These are phyloP conservation scores for Colletotrichum magnum DNA, from an alignment of 2,329 filamentous ascomycete genomes.

Conservation along the genomic window DNA sequence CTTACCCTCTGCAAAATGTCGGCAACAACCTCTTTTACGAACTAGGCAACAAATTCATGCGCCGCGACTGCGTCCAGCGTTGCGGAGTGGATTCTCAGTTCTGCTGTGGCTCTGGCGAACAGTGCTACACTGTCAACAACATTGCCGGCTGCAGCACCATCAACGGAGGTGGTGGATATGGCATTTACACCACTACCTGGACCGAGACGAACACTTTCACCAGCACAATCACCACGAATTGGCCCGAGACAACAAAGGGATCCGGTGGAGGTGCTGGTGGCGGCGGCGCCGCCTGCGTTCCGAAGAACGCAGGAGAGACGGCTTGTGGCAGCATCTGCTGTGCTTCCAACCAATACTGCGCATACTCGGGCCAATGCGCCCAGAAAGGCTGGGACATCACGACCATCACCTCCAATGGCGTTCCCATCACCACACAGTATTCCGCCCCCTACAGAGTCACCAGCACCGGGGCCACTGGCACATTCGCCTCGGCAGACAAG, in stretches of 20 bases:
- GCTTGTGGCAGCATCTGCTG: slow-evolving; percentile 81
- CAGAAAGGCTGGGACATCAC: slow-evolving; percentile 55
- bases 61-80: slow-evolving; percentile 63
- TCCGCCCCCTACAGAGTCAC: slow-evolving; percentile 67
- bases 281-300: slow-evolving; percentile 62
- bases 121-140: slow-evolving; percentile 66
- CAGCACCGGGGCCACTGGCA: slow-evolving; percentile 66
- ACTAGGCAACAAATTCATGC: slow-evolving; percentile 64
- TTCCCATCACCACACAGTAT: slow-evolving; percentile 68
- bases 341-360: slow-evolving; percentile 78
- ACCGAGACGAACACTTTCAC: slow-evolving; percentile 73
- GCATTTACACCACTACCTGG: slow-evolving; percentile 70
- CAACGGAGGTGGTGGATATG: slow-evolving; percentile 50
- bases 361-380: slow-evolving; percentile 69
- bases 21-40: slow-evolving; percentile 62
- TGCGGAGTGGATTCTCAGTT: slow-evolving; percentile 70
- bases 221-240: slow-evolving; percentile 67
- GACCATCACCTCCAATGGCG: slow-evolving; percentile 61
- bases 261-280: slow-evolving; percentile 39
- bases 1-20: slow-evolving; percentile 56
- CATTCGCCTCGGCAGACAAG: slow-evolving; percentile 61
- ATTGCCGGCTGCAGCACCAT: slow-evolving; percentile 64
- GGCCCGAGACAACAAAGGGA: slow-evolving; percentile 60
- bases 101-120: slow-evolving; percentile 65
- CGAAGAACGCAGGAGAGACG: slow-evolving; percentile 66